A percentile compares a stretch with the other conserved stretches of the same genome.
Conservation (phyloP, 352 stramenopile genomes). For the Pythium inflatum region DNA sequence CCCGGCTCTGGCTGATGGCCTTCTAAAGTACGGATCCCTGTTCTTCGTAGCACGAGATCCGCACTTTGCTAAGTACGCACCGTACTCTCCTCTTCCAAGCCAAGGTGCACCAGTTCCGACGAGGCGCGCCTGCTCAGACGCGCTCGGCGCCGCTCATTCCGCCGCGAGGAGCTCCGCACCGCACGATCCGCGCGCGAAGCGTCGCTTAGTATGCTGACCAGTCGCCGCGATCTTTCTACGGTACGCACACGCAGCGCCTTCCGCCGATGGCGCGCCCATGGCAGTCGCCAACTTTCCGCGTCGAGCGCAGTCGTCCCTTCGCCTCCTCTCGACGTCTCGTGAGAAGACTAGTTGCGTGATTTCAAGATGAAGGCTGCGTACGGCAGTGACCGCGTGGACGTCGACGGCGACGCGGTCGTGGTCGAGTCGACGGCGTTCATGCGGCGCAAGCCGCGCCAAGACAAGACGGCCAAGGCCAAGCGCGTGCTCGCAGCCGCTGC, state of each 20-base stretch:
- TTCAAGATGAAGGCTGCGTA: slow-evolving; percentile 19
- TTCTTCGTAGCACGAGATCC: no score
- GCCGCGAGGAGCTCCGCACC: neutral
- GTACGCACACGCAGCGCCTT: no score
- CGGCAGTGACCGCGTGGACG: neutral
- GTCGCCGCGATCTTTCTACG: no score
- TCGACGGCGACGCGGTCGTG: slow-evolving; percentile 21
- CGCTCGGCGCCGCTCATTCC: neutral
- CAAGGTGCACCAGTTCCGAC: no score
- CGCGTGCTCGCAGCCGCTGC: slow-evolving; percentile 14
- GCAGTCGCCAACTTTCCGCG: slow-evolving; percentile 12
- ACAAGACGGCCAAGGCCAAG: neutral
- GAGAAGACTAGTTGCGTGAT: no score
- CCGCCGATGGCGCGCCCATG: no score
- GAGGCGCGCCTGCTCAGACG: neutral
- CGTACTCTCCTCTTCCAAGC: no score
- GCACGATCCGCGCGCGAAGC: neutral
- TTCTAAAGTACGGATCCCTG: neutral
- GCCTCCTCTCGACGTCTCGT: no score
- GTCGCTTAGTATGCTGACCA: no score
- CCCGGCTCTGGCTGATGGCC: no score
- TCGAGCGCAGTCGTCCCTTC: neutral
- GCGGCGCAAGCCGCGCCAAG: neutral
- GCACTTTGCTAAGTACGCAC: no score
- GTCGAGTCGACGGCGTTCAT: slow-evolving; percentile 14